A percentile compares a stretch with the other conserved stretches of the same genome.
These are phyloP conservation scores for Wakefieldia striispora DNA, from an alignment of 768 basidiomycete species.

Conservation along the genomic window DNA sequence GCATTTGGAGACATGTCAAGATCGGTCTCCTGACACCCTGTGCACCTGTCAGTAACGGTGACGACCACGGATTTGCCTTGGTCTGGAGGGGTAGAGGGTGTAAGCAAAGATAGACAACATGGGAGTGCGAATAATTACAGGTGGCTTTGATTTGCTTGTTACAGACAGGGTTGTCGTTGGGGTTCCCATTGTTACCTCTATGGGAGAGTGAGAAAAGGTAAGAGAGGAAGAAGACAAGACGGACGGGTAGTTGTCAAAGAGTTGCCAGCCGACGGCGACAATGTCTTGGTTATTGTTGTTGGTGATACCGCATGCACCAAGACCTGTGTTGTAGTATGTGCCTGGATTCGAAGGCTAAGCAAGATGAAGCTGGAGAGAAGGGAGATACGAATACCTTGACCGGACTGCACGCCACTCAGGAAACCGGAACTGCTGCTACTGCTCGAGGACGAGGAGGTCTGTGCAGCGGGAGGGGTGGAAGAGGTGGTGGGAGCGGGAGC, in stretches of 20 bases:
- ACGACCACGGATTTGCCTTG: conserved; percentile 49
- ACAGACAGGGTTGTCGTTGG: conserved; percentile 78
- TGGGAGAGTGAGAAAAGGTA: not conserved
- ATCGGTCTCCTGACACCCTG: conserved; percentile 46
- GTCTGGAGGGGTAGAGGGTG: conserved; percentile 37
- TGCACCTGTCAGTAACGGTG: conserved; percentile 61
- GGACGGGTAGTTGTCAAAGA: conserved; percentile 38
- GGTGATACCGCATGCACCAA: conserved; percentile 42
- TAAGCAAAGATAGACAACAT: conserved; percentile 4
- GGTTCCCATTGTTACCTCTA: conserved; percentile 62
- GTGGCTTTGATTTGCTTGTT: conserved; percentile 38
- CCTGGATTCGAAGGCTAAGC: conserved; percentile 16
- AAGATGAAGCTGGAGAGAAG: not conserved
- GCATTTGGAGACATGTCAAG: conserved; percentile 66
- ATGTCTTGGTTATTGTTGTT: conserved; percentile 31
- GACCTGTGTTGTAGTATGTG: conserved; percentile 35
- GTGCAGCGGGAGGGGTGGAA: conserved; percentile 8
- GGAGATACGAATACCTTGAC: conserved; percentile 38
- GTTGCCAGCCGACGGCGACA: conserved; percentile 28
- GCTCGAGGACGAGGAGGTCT: conserved; percentile 13
- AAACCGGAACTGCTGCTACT: conserved; percentile 34
- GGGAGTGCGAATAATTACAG: conserved; percentile 42
- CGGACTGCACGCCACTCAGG: conserved; percentile 47
- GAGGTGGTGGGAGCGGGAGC: not conserved
- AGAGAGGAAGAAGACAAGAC: conserved; percentile 1